A percentile compares a stretch with the other conserved stretches of the same genome.
Evolutionary conservation across 225 moss, liverwort and hornwort genomes (phyloP).

Genomic region (Bryum argenteum): DNA sequence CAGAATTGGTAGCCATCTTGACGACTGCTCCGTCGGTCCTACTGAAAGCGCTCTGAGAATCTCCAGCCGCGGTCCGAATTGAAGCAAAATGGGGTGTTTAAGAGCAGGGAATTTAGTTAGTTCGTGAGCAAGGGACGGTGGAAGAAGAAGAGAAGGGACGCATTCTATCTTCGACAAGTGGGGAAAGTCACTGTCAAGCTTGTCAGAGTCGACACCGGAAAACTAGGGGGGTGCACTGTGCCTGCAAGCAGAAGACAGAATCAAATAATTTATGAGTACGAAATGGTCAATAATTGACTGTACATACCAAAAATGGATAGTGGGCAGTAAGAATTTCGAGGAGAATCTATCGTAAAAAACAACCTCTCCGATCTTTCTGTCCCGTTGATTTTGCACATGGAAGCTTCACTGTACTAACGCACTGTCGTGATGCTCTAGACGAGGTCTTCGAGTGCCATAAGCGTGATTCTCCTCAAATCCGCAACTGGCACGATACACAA

Average conservation of each 20-base stretch:
- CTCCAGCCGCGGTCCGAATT: constrained; percentile 1
- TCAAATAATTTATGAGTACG: constrained; percentile 24
- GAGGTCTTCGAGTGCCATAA: not conserved
- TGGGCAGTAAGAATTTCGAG: not conserved
- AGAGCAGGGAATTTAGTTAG: not conserved
- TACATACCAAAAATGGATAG: not conserved
- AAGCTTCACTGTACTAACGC: not conserved
- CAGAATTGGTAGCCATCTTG: constrained; percentile 39
- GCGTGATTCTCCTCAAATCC: no score
- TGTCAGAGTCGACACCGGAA: constrained; percentile 20
- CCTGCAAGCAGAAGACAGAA: constrained; percentile 6
- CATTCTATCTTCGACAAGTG: constrained; percentile 15
- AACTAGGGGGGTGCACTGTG: constrained; percentile 13
- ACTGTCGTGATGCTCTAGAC: constrained; percentile 7
- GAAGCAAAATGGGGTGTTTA: not conserved
- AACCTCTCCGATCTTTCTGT: not conserved
- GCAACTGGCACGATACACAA: no score
- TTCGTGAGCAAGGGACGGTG: constrained; percentile 4
- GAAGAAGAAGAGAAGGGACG: not conserved
- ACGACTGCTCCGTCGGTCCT: not conserved
- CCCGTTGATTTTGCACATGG: not conserved
- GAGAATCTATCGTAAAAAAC: not conserved
- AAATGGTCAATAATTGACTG: constrained; percentile 33
- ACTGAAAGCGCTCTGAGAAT: not conserved
- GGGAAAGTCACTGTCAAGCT: not conserved